Evolutionary conservation across 306 rosid species (phyloP).

Genomic region (Begonia fuchsioides): DNA sequence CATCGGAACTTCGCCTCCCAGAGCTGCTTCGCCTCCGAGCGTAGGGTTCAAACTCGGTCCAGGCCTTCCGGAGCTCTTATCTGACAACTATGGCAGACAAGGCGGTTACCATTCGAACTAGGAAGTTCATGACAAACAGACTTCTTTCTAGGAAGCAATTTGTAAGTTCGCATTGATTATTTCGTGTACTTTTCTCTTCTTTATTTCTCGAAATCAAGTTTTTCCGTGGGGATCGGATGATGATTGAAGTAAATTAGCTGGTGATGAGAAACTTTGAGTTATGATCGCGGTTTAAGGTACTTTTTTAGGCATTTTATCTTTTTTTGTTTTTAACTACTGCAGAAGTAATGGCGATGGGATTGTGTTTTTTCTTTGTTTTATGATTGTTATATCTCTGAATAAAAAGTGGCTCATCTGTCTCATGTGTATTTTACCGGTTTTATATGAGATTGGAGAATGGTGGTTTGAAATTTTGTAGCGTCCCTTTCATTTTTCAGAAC

Average conservation of each 20-base stretch:
- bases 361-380: neutral
- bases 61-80: neutral
- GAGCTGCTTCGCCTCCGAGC: neutral
- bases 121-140: conserved; percentile 88
- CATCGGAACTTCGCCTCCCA: neutral
- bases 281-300: neutral
- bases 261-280: neutral
- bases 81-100: conserved; percentile 63
- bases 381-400: neutral
- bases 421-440: neutral
- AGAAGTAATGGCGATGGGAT: neutral
- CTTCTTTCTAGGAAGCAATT: conserved; percentile 88
- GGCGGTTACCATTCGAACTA: conserved; percentile 74
- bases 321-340: neutral
- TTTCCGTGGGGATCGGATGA: neutral
- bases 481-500: neutral
- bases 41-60: neutral
- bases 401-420: neutral
- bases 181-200: neutral
- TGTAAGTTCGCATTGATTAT: conserved; percentile 23
- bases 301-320: neutral
- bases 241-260: neutral
- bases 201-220: neutral
- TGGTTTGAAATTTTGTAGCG: neutral
- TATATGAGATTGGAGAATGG: neutral